These are phyloP conservation scores for Leptomonas pyrrhocoris DNA, from an alignment of 208 protist species.

Conservation along the genomic window DNA sequence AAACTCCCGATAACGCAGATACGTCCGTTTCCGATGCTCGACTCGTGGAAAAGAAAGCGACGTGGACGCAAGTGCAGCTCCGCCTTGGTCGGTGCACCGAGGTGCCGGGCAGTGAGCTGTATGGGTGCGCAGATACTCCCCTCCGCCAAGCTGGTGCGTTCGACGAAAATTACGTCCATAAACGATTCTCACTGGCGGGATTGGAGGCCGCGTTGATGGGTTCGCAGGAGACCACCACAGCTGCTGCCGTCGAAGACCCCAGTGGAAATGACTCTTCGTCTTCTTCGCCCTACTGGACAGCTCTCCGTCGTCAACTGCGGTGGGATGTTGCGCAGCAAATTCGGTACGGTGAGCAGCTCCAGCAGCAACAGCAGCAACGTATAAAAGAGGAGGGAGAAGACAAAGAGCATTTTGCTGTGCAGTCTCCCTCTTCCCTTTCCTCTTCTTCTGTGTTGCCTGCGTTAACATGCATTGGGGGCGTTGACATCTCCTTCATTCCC, in stretches of 20 bases:
- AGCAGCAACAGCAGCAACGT: not conserved
- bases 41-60: constrained; percentile 20
- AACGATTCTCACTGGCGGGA: constrained; percentile 17
- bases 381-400: not conserved
- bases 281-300: not conserved
- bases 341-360: not conserved
- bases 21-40: not conserved
- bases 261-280: not conserved
- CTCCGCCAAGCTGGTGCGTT: not conserved
- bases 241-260: not conserved
- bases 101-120: constrained; percentile 39
- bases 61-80: constrained; percentile 43
- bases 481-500: constrained; percentile 85
- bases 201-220: not conserved
- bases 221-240: not conserved
- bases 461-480: constrained; percentile 56
- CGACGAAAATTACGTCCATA: constrained; percentile 26
- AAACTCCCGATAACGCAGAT: not conserved
- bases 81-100: constrained; percentile 29
- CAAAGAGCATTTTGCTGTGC: not conserved
- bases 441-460: constrained; percentile 15
- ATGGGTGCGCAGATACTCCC: constrained; percentile 1
- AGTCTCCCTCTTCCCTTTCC: not conserved
- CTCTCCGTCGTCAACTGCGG: constrained; percentile 17
- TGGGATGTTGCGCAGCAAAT: constrained; percentile 13